Base-by-base conservation (phyloP, 768 basidiomycete species). In the Pulveroboletus sp. region DNA sequence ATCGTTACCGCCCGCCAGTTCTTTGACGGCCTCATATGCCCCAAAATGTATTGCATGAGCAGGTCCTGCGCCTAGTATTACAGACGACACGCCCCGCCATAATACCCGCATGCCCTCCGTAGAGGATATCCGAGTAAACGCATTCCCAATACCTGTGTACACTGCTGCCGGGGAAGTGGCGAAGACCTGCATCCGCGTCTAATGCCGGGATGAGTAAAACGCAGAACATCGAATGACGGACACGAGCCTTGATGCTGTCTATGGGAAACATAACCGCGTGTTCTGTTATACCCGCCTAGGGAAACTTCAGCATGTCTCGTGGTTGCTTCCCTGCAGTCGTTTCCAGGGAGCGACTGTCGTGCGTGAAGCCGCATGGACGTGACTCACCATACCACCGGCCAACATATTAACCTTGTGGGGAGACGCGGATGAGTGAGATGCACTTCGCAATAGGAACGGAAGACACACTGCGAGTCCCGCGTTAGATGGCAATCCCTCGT, bases 101-200 rank as follows among this genome's bases (percentile, higher is more conserved):
- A 99, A 74, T 18, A 86, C 84, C 46, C 89, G 78, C 57, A 91
- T 75, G 32, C 96, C 96, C 69, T 99, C 96, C 3, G 93, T 94
- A 12, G 93, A 83, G 2, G 93, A 89, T 74, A 98, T 95, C 47
- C 90, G 84, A 48, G 86, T 79, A 63, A 95, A 89, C 0, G 93
- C 93, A 63, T 95, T 87, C 36, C 89, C 89, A 57, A 95, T 85
- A 17, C 89, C 89, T 28, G 84, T 87, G 73, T 95, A 95, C 24
- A 92, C 79, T 10, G 89, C 90, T 8, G 84, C 82, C 6, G 88
- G 89, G 12, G 88, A 88, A 8, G 91, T 76, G 36, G 91, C 81
- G 61, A 94, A 89, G 44, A 99, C 93, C 75, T 99, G 96, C 96
- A 99, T 99, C 64, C 96, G 90, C 40, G 96, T 98, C 96, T 99